phyloP scores from a whole-genome alignment of 2,329 filamentous ascomycete genomes.

The Albophoma yamanashiensis region DNA sequence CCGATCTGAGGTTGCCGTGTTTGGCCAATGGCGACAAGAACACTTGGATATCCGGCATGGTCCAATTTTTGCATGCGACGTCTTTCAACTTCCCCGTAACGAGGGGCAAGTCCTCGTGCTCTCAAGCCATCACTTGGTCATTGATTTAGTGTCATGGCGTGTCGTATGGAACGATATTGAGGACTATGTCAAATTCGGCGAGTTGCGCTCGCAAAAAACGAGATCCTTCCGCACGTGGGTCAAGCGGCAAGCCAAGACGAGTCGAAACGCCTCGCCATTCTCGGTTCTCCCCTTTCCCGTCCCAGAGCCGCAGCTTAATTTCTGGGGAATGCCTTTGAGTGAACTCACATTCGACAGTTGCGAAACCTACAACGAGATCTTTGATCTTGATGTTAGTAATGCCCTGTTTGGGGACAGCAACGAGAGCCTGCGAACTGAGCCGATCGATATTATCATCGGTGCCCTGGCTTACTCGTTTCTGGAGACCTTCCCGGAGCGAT shows the following conservation, averaged over 20 bases:
- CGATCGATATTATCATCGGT: slow-evolving; percentile 27
- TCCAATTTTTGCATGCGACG: slow-evolving; percentile 9
- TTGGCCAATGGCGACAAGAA: slow-evolving; percentile 2
- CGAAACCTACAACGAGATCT: slow-evolving; percentile 4
- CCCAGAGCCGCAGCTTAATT: slow-evolving; percentile 7
- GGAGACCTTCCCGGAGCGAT: slow-evolving; percentile 21
- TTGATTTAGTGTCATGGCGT: slow-evolving; percentile 40
- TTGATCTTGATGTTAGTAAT: neutral
- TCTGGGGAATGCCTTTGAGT: slow-evolving; percentile 6
- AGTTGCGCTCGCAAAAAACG: slow-evolving; percentile 6
- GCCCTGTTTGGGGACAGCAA: slow-evolving; percentile 15
- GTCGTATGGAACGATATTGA: slow-evolving; percentile 13
- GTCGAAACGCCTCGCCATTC: slow-evolving; percentile 1
- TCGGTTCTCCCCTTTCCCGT: slow-evolving; percentile 3
- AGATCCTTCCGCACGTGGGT: slow-evolving; percentile 25
- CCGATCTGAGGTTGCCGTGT: neutral
- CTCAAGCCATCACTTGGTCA: slow-evolving; percentile 9
- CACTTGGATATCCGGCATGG: slow-evolving; percentile 7
- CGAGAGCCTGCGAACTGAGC: slow-evolving; percentile 19
- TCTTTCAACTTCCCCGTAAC: slow-evolving; percentile 6
- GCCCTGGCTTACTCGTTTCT: slow-evolving; percentile 22
- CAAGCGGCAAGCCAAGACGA: neutral
- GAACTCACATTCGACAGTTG: slow-evolving; percentile 5
- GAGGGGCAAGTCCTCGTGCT: slow-evolving; percentile 3
- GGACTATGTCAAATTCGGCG: slow-evolving; percentile 2